These are phyloP conservation scores for Eucommia ulmoides DNA, from an alignment of 257 asterid genomes.

Conservation along the genomic window DNA sequence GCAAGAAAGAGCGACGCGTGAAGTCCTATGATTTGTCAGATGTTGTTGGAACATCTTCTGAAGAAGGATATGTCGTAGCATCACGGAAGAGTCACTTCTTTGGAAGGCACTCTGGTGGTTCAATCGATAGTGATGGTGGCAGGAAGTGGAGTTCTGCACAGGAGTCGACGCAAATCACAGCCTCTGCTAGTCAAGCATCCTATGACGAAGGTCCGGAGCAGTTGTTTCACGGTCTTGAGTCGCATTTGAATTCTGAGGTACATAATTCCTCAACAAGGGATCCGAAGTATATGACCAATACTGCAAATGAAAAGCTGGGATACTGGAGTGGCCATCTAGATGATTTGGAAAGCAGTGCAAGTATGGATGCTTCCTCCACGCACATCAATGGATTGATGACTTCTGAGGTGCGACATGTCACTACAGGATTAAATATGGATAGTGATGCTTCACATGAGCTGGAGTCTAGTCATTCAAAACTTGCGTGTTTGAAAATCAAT, in stretches of 20 bases:
- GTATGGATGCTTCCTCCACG: conserved; percentile 32
- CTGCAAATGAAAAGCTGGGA: conserved; percentile 35
- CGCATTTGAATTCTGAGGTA: conserved; percentile 38
- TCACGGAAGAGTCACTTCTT: conserved; percentile 55
- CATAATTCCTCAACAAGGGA: conserved; percentile 35
- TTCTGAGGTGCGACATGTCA: conserved; percentile 34
- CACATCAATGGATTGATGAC: conserved; percentile 49
- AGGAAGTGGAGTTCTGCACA: conserved; percentile 65
- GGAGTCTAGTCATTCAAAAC: conserved; percentile 34
- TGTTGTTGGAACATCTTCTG: conserved; percentile 81
- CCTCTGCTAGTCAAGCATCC: conserved; percentile 24
- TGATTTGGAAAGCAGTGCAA: conserved; percentile 26
- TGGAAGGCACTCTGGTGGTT: conserved; percentile 93
- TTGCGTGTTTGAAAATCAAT: conserved; percentile 39
- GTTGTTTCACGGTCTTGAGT: conserved; percentile 31
- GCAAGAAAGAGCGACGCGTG: conserved; percentile 81
- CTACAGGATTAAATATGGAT: conserved; percentile 33
- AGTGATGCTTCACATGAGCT: conserved; percentile 41
- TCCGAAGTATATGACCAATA: conserved; percentile 30
- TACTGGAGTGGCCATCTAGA: conserved; percentile 22
- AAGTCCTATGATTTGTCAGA: conserved; percentile 89
- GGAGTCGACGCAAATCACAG: conserved; percentile 1
- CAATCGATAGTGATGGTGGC: conserved; percentile 80
- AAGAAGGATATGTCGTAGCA: conserved; percentile 67
- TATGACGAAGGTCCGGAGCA: conserved; percentile 53